Percentiles rank a stretch among this genome's conserved stretches.
phyloP scores from a whole-genome alignment of 805 yeast species.

The Nakazawaea holstii region DNA sequence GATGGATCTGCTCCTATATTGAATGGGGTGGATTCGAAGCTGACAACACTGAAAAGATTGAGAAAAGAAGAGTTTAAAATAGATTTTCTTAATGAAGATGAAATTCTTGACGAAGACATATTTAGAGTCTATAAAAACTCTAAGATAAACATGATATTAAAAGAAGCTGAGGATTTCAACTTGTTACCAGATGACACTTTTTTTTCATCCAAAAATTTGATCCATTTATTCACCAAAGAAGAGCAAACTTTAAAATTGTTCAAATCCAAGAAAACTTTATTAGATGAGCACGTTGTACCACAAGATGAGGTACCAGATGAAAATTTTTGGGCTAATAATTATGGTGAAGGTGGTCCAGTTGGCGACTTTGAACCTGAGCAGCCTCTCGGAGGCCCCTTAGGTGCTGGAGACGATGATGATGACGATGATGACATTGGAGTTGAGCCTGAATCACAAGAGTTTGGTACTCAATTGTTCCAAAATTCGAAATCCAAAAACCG shows the following conservation, averaged over 20 bases:
- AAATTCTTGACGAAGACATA: conserved; percentile 30
- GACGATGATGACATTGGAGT: conserved; percentile 40
- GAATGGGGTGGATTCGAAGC: not conserved
- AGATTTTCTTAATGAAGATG: conserved; percentile 23
- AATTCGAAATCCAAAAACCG: conserved; percentile 20
- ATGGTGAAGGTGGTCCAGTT: conserved; percentile 31
- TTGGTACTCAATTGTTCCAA: conserved; percentile 20
- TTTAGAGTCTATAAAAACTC: conserved; percentile 12
- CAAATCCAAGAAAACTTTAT: conserved; percentile 10
- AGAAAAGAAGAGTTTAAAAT: conserved; percentile 21
- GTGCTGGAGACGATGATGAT: conserved; percentile 29
- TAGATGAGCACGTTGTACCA: conserved; percentile 17
- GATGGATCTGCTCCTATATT: not conserved
- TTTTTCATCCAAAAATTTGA: conserved; percentile 63
- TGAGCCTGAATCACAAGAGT: conserved; percentile 11
- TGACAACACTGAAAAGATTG: conserved; percentile 15
- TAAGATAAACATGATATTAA: conserved; percentile 33
- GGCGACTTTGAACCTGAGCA: conserved; percentile 18
- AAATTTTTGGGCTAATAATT: conserved; percentile 67
- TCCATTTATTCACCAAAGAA: conserved; percentile 68
- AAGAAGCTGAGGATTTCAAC: conserved; percentile 36
- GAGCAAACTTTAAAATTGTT: conserved; percentile 20
- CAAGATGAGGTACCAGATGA: conserved; percentile 45
- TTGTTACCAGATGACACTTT: conserved; percentile 69
- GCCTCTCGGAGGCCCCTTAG: conserved; percentile 27